These are phyloP conservation scores for Magnaporthiopsis rhizophila DNA, from an alignment of 2,329 filamentous ascomycete genomes.

Conservation along the genomic window DNA sequence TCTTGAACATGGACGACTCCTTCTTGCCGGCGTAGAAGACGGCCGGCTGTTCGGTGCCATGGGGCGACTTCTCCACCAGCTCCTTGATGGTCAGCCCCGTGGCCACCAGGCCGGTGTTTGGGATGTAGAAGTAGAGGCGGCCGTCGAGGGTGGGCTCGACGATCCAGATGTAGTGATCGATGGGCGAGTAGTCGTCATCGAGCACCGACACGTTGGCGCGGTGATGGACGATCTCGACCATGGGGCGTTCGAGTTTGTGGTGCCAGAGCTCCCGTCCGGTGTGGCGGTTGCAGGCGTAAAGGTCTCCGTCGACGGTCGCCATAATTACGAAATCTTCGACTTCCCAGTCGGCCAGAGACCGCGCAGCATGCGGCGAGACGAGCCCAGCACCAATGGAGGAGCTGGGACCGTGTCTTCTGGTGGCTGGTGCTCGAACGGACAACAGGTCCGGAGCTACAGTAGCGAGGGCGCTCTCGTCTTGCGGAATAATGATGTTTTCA, in stretches of 20 bases:
- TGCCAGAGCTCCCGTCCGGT: conserved; percentile 82
- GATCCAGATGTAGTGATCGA: conserved; percentile 90
- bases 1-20: conserved; percentile 78
- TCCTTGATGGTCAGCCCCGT: conserved; percentile 74
- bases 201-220: conserved; percentile 57
- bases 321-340: conserved; percentile 99
- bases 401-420: conserved; percentile 56
- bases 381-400: conserved; percentile 49
- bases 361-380: conserved; percentile 84
- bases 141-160: conserved; percentile 88
- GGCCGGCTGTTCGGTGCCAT: conserved; percentile 63
- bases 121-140: conserved; percentile 77
- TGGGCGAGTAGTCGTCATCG: conserved; percentile 51
- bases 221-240: conserved; percentile 85
- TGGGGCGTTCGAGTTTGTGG: conserved; percentile 73
- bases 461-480: conserved; percentile 91
- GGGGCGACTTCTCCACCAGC: conserved; percentile 74
- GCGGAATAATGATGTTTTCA: conserved; percentile 30
- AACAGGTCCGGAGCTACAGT: conserved; percentile 86
- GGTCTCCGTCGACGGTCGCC: conserved; percentile 98
- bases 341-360: conserved; percentile 98
- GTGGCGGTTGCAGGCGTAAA: conserved; percentile 83
- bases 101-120: conserved; percentile 55
- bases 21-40: conserved; percentile 90
- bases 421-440: conserved; percentile 88